These are phyloP conservation scores for Lactarius psammicola DNA, from an alignment of 768 basidiomycete species.

Conservation along the genomic window DNA sequence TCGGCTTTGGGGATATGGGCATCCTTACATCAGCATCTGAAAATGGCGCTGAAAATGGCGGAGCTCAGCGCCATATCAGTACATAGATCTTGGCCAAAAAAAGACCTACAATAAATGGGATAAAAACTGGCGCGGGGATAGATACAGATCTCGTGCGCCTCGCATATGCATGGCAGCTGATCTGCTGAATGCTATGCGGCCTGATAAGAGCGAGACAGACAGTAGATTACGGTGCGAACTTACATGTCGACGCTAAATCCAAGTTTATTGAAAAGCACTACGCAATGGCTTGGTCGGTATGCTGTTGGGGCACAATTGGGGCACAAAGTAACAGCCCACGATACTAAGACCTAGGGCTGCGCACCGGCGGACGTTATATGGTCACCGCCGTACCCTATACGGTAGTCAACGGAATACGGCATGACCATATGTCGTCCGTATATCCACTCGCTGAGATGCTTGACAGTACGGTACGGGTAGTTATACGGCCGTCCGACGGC, in stretches of 20 bases:
- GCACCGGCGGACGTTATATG: too few species aligned
- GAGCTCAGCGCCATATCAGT: neutral
- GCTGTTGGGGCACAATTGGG: constrained; percentile 40
- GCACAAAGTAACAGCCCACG: neutral
- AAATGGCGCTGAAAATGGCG: constrained; percentile 39
- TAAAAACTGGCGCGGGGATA: constrained; percentile 59
- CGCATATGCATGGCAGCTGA: constrained; percentile 54
- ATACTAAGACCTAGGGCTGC: neutral
- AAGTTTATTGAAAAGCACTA: constrained; percentile 44
- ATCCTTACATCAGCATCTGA: constrained; percentile 54
- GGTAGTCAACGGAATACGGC: too few species aligned
- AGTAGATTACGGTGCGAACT: constrained; percentile 8
- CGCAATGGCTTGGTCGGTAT: constrained; percentile 56
- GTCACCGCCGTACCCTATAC: too few species aligned
- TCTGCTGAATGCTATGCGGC: constrained; percentile 43
- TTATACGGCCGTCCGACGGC: too few species aligned
- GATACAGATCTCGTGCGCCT: constrained; percentile 56
- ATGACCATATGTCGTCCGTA: too few species aligned
- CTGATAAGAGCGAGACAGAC: neutral
- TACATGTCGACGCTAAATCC: constrained; percentile 33
- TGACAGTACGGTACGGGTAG: too few species aligned
- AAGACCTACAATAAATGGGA: constrained; percentile 47
- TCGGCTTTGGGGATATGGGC: neutral
- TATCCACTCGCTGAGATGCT: too few species aligned
- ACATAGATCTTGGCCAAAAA: neutral